Base-by-base conservation (phyloP, 768 basidiomycete genomes). In the Rhodosporidiobolus odoratus region DNA sequence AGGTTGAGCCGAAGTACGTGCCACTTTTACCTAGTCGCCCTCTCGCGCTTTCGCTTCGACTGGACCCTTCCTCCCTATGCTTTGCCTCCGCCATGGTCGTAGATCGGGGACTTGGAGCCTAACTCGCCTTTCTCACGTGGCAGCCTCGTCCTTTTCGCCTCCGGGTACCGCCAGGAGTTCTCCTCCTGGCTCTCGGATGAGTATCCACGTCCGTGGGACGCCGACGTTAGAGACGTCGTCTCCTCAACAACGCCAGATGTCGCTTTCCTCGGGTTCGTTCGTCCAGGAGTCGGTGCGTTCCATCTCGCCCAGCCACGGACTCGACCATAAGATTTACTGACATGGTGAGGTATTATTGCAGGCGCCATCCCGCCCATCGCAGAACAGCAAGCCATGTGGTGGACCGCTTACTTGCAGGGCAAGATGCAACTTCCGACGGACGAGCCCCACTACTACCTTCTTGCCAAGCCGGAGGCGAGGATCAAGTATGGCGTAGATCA, bases 401-500 rank as follows among this genome's bases (percentile, higher is more conserved):
- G 84, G 84, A 83, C 85, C 60, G 82, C 83, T 9, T 74, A 85
- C 9, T 77, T 85, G 43, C 82, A 83, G 70, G 80, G 80, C 5
- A 77, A 80, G 57, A 79, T 85, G 38, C 78, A 79, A 27, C 73
- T 79, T 16, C 85, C 85, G 1, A 79, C 82, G 3, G 75, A 82
- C 10, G 79, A 80, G 19, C 81, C 85, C 35, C 81, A 84, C 68
- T 86, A 87, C 76, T 84, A 86, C 73, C 80, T 87, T 17, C 80
- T 87, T 15, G 81, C 84, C 10, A 81, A 82, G 32, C 81, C 84
- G 25, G 81, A 80, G 23, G 82, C 84, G 2, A 78, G 86, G 15
- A 86, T 87, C 53, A 66, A 67, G 75, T 86, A 87, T 75, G 86
- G 86, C 13, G 86, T 86, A 8, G 86, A 86, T 69, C 84, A 86